Base-by-base conservation (phyloP, 768 basidiomycete genomes). In the Boletus insuetus region DNA sequence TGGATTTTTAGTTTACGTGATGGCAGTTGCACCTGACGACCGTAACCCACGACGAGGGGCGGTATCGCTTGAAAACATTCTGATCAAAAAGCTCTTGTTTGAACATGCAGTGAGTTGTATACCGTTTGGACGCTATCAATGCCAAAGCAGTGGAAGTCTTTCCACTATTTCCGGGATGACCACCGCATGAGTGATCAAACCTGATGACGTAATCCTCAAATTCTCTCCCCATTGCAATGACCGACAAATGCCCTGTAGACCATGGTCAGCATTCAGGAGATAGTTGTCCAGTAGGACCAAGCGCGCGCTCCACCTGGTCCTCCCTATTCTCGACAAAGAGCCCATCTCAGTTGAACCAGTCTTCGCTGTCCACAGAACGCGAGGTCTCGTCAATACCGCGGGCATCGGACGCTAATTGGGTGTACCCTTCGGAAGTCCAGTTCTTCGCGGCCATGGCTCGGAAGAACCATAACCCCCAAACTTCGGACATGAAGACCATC, bases 341-440 rank as follows among this genome's bases (percentile, higher is more conserved):
- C 20, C 6, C 53, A 29, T 24, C 59, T 11, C 41, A 44, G 19
- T 51, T 57, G 19, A 43, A 44, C 22, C 22, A 46, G 10, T 54
- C 72, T 3, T 52, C 75, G 19, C 78, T 95, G 47, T 88, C 91
- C 3, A 78, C 73, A 14, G 82, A 91, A 7, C 85, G 96, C 59
- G 87, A 92, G 69, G 78, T 81, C 29, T 97, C 94, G 7, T 90
- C 91, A 26, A 98, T 98, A 68, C 96, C 96, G 17, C 84, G 86
- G 64, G 69, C 75, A 19, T 72, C 77, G 40, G 83, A 84, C 46
- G 80, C 79, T 41, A 87, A 93, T 53, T 99, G 97, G 97, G 90
- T 97, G 46, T 99, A 99, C 73, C 97, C 97, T 22, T 98, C 96
- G 19, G 93, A 98, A 69, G 84, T 89, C n/a, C 96, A 98, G 74